Percentiles rank a stretch among this genome's conserved stretches.
phyloP scores from a whole-genome alignment of 129 eudicot species.

The Saussurea involucrata region DNA sequence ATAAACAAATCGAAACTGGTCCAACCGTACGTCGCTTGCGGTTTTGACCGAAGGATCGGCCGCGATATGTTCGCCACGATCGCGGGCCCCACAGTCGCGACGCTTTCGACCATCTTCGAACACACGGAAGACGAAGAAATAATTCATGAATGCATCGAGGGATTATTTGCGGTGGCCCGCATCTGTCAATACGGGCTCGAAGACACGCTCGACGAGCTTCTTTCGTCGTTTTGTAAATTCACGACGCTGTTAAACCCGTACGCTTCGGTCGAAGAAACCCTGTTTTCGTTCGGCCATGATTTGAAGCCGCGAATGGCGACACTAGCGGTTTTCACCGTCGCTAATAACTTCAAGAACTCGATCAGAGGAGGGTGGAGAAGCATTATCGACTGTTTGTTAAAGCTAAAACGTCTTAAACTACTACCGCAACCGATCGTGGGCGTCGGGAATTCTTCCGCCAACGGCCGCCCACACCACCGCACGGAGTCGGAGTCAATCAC shows the following conservation, averaged over 20 bases:
- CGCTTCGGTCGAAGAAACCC: slow-evolving; percentile 91
- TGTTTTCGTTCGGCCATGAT: slow-evolving; percentile 80
- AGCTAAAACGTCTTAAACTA: slow-evolving; percentile 56
- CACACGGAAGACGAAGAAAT: slow-evolving; percentile 85
- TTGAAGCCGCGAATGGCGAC: slow-evolving; percentile 93
- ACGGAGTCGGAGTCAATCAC: slow-evolving; percentile 32
- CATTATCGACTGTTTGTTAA: slow-evolving; percentile 79
- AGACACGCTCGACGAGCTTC: slow-evolving; percentile 80
- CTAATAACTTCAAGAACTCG: slow-evolving; percentile 70
- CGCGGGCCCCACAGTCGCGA: slow-evolving; percentile 82
- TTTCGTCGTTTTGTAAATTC: slow-evolving; percentile 79
- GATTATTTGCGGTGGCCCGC: slow-evolving; percentile 65
- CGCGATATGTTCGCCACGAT: slow-evolving; percentile 86
- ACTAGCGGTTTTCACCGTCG: slow-evolving; percentile 80
- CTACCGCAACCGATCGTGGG: slow-evolving; percentile 65
- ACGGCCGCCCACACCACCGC: slow-evolving; percentile 17
- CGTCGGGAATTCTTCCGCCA: slow-evolving; percentile 25
- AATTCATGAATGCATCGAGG: slow-evolving; percentile 79
- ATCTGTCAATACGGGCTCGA: slow-evolving; percentile 80
- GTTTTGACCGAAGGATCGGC: slow-evolving; percentile 62
- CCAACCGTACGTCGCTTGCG: slow-evolving; percentile 43
- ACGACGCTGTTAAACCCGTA: slow-evolving; percentile 88
- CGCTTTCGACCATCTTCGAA: slow-evolving; percentile 79
- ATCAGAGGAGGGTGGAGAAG: slow-evolving; percentile 88
- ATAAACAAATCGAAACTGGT: slow-evolving; percentile 52